Evolutionary conservation across 2,329 filamentous ascomycete species (phyloP).

Genomic region (Boeremia lycopersici): DNA sequence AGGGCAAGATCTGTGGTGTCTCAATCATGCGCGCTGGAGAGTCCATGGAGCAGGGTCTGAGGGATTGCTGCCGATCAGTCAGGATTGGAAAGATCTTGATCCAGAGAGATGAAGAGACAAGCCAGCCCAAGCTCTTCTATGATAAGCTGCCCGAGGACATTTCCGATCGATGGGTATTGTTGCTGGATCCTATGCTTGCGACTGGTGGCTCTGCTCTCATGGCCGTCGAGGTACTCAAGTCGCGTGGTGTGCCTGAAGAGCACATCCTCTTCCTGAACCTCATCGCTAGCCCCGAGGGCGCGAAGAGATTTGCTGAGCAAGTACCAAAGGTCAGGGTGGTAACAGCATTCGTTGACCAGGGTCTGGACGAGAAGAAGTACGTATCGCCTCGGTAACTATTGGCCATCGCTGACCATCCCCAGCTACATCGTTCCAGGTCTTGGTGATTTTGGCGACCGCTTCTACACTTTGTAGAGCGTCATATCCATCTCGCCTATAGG

Average conservation of each 20-base stretch:
- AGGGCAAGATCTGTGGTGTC: conserved; percentile 98
- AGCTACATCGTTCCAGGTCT: conserved; percentile 96
- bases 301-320: conserved; percentile 83
- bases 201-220: conserved; percentile 96
- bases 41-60: conserved; percentile 95
- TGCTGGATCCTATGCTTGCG: conserved; percentile 98
- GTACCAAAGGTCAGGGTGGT: conserved; percentile 91
- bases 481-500: not conserved
- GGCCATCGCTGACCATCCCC: conserved; percentile 20
- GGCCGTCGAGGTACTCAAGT: conserved; percentile 92
- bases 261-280: conserved; percentile 95
- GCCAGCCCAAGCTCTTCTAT: conserved; percentile 91
- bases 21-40: conserved; percentile 98
- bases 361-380: conserved; percentile 97
- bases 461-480: conserved; percentile 77
- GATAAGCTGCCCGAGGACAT: conserved; percentile 97
- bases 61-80: conserved; percentile 97
- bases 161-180: conserved; percentile 85
- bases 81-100: conserved; percentile 98
- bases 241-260: conserved; percentile 89
- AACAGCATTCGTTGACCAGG: conserved; percentile 94
- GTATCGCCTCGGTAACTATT: conserved; percentile 30
- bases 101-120: conserved; percentile 94
- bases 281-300: conserved; percentile 94
- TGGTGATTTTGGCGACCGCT: conserved; percentile 94